A percentile compares a stretch with the other conserved stretches of the same genome.
These are phyloP conservation scores for Didymella keratinophila DNA, from an alignment of 2,329 filamentous ascomycete genomes.

Conservation along the genomic window DNA sequence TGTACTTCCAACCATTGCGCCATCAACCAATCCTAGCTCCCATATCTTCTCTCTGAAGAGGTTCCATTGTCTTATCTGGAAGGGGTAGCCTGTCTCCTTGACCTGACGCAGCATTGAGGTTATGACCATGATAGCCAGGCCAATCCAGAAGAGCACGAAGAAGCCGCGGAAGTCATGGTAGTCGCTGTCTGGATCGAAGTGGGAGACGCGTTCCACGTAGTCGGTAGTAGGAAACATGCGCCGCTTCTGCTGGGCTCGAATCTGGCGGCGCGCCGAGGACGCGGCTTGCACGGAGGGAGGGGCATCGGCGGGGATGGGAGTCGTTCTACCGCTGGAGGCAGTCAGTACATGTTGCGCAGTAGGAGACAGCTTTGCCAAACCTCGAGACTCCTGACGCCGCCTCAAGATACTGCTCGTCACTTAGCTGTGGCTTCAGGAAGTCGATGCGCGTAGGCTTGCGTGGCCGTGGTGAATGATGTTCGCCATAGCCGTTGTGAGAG, in stretches of 20 bases:
- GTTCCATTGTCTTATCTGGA: conserved; percentile 86
- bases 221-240: conserved; percentile 93
- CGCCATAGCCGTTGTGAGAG: conserved; percentile 34
- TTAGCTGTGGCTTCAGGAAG: conserved; percentile 46
- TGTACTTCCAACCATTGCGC: conserved; percentile 82
- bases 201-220: conserved; percentile 87
- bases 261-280: conserved; percentile 82
- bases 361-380: conserved; percentile 48
- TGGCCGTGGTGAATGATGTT: conserved; percentile 45
- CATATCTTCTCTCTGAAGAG: conserved; percentile 88
- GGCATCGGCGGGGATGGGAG: conserved; percentile 85
- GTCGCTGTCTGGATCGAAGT: conserved; percentile 92
- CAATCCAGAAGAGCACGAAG: conserved; percentile 98
- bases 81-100: conserved; percentile 88
- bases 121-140: conserved; percentile 93
- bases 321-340: conserved; percentile 75
- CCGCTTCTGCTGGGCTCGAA: conserved; percentile 79
- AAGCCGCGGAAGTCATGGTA: conserved; percentile 96
- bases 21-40: conserved; percentile 83
- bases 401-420: conserved; percentile 41
- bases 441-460: conserved; percentile 48
- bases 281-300: conserved; percentile 90
- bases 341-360: conserved; percentile 25
- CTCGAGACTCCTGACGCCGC: conserved; percentile 47
- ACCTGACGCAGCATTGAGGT: conserved; percentile 93